A percentile compares a stretch with the other conserved stretches of the same genome.
phyloP scores from a whole-genome alignment of 1,284 basidiomycete species.

The Moesziomyces antarcticus region DNA sequence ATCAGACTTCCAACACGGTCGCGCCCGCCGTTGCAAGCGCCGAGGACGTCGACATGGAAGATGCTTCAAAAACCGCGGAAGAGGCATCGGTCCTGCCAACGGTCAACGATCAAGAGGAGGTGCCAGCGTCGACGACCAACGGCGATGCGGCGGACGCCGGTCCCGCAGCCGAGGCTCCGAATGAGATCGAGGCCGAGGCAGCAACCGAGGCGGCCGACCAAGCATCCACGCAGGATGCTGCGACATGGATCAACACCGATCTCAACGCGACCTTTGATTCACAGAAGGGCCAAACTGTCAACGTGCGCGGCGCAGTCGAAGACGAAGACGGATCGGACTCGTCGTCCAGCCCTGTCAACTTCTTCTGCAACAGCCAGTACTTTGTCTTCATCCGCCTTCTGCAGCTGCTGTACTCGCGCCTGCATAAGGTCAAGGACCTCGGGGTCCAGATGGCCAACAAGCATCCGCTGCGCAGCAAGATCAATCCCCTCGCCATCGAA shows the following conservation, averaged over 20 bases:
- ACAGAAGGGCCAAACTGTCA: constrained; percentile 40
- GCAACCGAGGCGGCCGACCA: constrained; percentile 25
- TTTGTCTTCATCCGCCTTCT: constrained; percentile 85
- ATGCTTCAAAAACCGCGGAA: constrained; percentile 23
- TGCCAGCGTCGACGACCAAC: constrained; percentile 1
- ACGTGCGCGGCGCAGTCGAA: constrained; percentile 35
- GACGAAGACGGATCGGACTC: constrained; percentile 21
- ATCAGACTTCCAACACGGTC: constrained; percentile 44
- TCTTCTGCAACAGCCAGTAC: constrained; percentile 92
- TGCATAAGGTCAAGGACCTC: constrained; percentile 79
- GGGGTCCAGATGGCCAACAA: constrained; percentile 70
- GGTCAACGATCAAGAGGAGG: constrained; percentile 3
- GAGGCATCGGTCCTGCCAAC: background rate
- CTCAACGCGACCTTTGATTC: constrained; percentile 58
- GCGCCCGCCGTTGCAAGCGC: constrained; percentile 26
- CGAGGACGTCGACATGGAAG: constrained; percentile 54
- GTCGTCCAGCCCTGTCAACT: constrained; percentile 70
- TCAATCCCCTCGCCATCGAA: constrained; percentile 73
- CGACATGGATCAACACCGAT: constrained; percentile 71
- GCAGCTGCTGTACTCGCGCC: constrained; percentile 86
- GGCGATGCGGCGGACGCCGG: constrained; percentile 9
- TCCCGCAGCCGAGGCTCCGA: constrained; percentile 11
- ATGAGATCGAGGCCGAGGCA: constrained; percentile 14
- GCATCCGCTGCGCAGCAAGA: constrained; percentile 66
- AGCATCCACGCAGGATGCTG: constrained; percentile 54